Evolutionary conservation across 2,329 filamentous ascomycete species (phyloP).

Genomic region (Fusarium fracticaudum): DNA sequence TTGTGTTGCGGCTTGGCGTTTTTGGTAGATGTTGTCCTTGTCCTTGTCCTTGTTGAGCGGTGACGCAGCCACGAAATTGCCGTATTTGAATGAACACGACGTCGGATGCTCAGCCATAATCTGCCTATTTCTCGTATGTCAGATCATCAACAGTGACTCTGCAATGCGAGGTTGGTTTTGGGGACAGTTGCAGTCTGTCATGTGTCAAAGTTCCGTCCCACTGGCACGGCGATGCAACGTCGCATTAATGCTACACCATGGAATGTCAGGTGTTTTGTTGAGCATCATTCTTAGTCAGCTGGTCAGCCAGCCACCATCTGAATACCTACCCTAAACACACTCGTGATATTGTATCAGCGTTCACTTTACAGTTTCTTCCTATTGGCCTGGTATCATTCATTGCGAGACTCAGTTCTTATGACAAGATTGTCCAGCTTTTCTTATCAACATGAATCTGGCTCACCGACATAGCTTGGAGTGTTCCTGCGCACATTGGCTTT

Average conservation of each 20-base stretch:
- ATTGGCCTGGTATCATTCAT: not conserved
- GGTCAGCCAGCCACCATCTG: not conserved
- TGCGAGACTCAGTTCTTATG: too few species aligned
- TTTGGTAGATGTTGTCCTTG: not conserved
- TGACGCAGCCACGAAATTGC: slow-evolving; percentile 1
- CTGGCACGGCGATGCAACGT: slow-evolving; percentile 28
- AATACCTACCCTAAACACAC: slow-evolving; percentile 15
- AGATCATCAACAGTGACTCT: slow-evolving; percentile 7
- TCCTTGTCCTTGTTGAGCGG: not conserved
- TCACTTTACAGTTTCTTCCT: not conserved
- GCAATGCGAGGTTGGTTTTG: not conserved
- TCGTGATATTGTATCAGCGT: not conserved
- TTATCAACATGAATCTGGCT: not conserved
- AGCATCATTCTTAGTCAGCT: slow-evolving; percentile 2
- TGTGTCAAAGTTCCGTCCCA: slow-evolving; percentile 21
- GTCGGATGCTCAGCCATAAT: not conserved
- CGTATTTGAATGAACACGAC: not conserved
- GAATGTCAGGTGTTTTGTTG: slow-evolving; percentile 13
- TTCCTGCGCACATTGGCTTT: too few species aligned
- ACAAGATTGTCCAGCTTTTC: not conserved
- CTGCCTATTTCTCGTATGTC: slow-evolving; percentile 8
- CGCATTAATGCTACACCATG: slow-evolving; percentile 8
- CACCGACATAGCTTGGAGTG: not conserved
- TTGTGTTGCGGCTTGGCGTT: not conserved
- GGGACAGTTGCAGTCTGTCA: slow-evolving; percentile 16